Evolutionary conservation across 2,329 filamentous ascomycete species (phyloP).

Genomic region (Myriosclerotinia scirpicola): DNA sequence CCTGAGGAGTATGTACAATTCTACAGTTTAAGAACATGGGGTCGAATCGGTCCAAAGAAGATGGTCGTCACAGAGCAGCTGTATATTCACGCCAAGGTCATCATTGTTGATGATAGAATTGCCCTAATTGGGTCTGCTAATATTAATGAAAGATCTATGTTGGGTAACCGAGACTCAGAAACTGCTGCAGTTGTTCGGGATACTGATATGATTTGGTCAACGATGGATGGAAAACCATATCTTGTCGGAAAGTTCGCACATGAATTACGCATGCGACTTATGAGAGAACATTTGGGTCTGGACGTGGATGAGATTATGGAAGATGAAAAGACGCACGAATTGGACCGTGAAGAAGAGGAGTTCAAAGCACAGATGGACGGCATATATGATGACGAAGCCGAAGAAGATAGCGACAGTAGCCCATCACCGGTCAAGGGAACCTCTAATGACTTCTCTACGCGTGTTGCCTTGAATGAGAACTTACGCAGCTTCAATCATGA

Average conservation of each 20-base stretch:
- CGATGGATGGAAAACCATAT: constrained; percentile 87
- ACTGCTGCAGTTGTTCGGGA: constrained; percentile 87
- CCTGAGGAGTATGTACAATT: constrained; percentile 96
- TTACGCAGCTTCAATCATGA: constrained; percentile 75
- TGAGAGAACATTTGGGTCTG: constrained; percentile 95
- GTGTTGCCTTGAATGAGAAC: constrained; percentile 50
- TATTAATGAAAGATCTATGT: constrained; percentile 96
- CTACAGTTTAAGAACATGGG: constrained; percentile 90
- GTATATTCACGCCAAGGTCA: constrained; percentile 97
- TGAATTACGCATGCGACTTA: constrained; percentile 85
- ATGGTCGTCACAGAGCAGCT: constrained; percentile 90
- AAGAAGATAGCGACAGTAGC: constrained; percentile 26
- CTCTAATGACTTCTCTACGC: constrained; percentile 55
- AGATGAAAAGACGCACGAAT: constrained; percentile 68
- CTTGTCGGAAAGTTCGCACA: constrained; percentile 90
- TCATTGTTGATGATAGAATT: constrained; percentile 90
- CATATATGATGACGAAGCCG: constrained; percentile 55
- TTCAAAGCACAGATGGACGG: constrained; percentile 62
- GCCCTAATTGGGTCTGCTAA: constrained; percentile 96
- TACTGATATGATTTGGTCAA: constrained; percentile 87
- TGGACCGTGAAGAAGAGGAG: constrained; percentile 53
- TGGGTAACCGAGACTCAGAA: constrained; percentile 89
- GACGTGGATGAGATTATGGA: constrained; percentile 90
- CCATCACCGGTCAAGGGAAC: constrained; percentile 33
- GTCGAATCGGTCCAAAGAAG: constrained; percentile 79